These are phyloP conservation scores for Scheffersomyces amazonensis DNA, from an alignment of 805 yeast species.

Conservation along the genomic window DNA sequence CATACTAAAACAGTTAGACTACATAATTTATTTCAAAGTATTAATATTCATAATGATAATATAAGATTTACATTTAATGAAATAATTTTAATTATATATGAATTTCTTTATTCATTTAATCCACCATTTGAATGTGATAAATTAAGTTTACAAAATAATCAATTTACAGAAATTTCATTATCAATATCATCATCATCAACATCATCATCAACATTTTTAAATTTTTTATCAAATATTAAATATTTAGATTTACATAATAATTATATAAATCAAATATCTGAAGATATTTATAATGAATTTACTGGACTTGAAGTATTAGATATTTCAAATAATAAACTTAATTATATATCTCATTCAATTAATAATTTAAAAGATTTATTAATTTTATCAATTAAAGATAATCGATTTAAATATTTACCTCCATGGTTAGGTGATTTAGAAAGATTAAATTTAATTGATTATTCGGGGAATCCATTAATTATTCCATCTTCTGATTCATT, in stretches of 20 bases:
- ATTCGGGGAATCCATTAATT: slow-evolving; percentile 60
- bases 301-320: slow-evolving; percentile 61
- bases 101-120: slow-evolving; percentile 16
- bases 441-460: slow-evolving; percentile 54
- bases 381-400: slow-evolving; percentile 60
- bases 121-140: slow-evolving; percentile 41
- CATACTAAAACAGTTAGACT: slow-evolving; percentile 18
- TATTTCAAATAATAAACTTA: slow-evolving; percentile 54
- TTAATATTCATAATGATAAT: slow-evolving; percentile 1
- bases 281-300: slow-evolving; percentile 29
- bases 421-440: slow-evolving; percentile 49
- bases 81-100: slow-evolving; percentile 19
- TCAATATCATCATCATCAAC: not conserved
- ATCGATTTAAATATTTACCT: slow-evolving; percentile 54
- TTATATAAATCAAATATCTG: slow-evolving; percentile 52
- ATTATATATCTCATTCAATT: slow-evolving; percentile 43
- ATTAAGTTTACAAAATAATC: slow-evolving; percentile 54
- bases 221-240: slow-evolving; percentile 42
- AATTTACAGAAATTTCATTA: slow-evolving; percentile 22
- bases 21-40: too few species aligned
- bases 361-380: slow-evolving; percentile 43
- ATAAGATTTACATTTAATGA: slow-evolving; percentile 11
- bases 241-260: slow-evolving; percentile 70
- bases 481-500: slow-evolving; percentile 40
- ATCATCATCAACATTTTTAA: slow-evolving; percentile 47